phyloP scores from a whole-genome alignment of 1,284 basidiomycete genomes.

The Grifola frondosa region DNA sequence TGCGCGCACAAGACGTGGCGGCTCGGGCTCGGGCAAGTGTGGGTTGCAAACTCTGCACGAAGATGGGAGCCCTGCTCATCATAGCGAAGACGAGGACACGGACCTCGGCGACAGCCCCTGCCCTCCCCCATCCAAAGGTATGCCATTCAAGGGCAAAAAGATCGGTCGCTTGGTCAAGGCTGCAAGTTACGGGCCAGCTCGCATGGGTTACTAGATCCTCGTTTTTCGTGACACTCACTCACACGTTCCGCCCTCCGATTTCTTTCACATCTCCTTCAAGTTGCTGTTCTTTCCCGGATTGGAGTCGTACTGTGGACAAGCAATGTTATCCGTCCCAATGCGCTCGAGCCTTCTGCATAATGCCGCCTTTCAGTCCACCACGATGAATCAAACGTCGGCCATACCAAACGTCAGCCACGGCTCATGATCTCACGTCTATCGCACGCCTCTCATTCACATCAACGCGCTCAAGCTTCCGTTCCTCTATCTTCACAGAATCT shows the following conservation, averaged over 20 bases:
- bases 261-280: not conserved
- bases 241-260: not conserved
- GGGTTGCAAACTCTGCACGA: conserved; percentile 62
- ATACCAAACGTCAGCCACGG: conserved; percentile 2
- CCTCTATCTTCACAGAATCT: not conserved
- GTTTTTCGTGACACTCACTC: not conserved
- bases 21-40: conserved; percentile 29
- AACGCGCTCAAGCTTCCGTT: conserved; percentile 13
- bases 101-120: conserved; percentile 81
- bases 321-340: conserved; percentile 2
- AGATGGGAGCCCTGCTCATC: conserved; percentile 53
- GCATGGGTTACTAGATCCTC: conserved; percentile 29
- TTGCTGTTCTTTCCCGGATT: not conserved
- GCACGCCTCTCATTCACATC: conserved; percentile 20
- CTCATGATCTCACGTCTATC: conserved; percentile 8
- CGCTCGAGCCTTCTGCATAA: not conserved
- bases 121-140: conserved; percentile 64
- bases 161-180: conserved; percentile 50
- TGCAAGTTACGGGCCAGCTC: conserved; percentile 62
- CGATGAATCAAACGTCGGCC: conserved; percentile 2
- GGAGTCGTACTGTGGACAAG: conserved; percentile 3
- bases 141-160: conserved; percentile 54
- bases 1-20: conserved; percentile 57
- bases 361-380: conserved; percentile 1
- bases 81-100: conserved; percentile 68